phyloP scores from a whole-genome alignment of 495 filamentous ascomycete genomes.

The Barbatosphaeria neglecta region DNA sequence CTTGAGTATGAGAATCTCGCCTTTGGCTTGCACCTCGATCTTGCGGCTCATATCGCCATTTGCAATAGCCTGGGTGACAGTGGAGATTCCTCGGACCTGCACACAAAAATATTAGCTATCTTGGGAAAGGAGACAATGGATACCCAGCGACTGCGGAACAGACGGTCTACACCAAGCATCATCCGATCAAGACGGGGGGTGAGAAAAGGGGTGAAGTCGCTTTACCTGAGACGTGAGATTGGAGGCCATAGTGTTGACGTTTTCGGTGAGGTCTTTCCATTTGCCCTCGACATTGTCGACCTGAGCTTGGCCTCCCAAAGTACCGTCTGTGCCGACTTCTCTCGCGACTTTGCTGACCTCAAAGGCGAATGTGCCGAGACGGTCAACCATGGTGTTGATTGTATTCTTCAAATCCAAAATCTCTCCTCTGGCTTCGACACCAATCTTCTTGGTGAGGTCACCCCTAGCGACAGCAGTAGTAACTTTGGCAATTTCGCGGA shows the following conservation, averaged over 20 bases:
- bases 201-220: background rate
- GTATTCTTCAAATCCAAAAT: conserved; percentile 93
- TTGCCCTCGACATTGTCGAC: conserved; percentile 98
- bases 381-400: conserved; percentile 99
- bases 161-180: too few relatives aligned
- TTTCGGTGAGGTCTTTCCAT: conserved; percentile 98
- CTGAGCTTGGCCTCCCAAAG: conserved; percentile 87
- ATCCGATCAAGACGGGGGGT: too few relatives aligned
- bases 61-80: conserved; percentile 95
- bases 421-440: conserved; percentile 90
- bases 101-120: background rate
- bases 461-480: conserved; percentile 93
- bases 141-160: too few relatives aligned
- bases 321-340: conserved; percentile 96
- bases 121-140: too few relatives aligned
- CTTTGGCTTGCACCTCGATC: conserved; percentile 90
- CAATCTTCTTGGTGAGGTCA: conserved; percentile 91
- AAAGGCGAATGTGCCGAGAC: conserved; percentile 89
- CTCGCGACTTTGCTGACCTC: conserved; percentile 98
- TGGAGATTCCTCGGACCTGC: conserved; percentile 82
- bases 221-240: conserved; percentile 77
- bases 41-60: conserved; percentile 88
- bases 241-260: conserved; percentile 89
- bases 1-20: conserved; percentile 87
- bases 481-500: conserved; percentile 95